phyloP scores from a whole-genome alignment of 768 basidiomycete genomes.

The Chalciporus sphaerocephalus region DNA sequence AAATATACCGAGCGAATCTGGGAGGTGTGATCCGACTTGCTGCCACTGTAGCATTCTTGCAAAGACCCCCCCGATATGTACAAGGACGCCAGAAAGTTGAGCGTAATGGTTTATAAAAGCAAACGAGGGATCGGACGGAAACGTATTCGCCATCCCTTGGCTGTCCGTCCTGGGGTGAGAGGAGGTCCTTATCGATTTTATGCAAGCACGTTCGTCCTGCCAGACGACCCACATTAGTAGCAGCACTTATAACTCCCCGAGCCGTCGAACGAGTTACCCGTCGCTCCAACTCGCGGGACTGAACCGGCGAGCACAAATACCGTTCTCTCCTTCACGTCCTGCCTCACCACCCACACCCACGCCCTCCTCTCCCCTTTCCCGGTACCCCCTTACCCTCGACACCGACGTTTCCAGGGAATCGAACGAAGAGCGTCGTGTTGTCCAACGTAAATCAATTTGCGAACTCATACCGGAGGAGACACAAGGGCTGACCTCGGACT shows the following conservation, averaged over 20 bases:
- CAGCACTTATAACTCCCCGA: conserved; percentile 17
- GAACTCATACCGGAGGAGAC: conserved; percentile 33
- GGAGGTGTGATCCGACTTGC: conserved; percentile 8
- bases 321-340: not conserved
- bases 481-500: conserved; percentile 27
- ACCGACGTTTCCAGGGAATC: conserved; percentile 8
- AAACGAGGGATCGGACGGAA: conserved; percentile 8
- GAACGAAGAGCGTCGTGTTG: not conserved
- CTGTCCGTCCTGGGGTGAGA: conserved; percentile 6
- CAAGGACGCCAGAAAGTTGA: conserved; percentile 19
- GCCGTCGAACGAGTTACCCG: conserved; percentile 18
- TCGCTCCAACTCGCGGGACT: conserved; percentile 9
- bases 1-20: conserved; percentile 23
- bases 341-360: conserved; percentile 7
- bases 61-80: conserved; percentile 29
- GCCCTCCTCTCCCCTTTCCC: conserved; percentile 24
- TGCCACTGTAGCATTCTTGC: conserved; percentile 9
- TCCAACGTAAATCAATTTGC: conserved; percentile 21
- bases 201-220: conserved; percentile 35
- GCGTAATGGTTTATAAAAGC: conserved; percentile 30
- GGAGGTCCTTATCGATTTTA: conserved; percentile 17
- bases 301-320: not conserved
- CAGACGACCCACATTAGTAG: conserved; percentile 17
- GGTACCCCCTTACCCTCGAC: conserved; percentile 4
- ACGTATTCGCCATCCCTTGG: conserved; percentile 12